A percentile compares a stretch with the other conserved stretches of the same genome.
phyloP scores from a whole-genome alignment of 768 basidiomycete genomes.

The Mycena maculata region DNA sequence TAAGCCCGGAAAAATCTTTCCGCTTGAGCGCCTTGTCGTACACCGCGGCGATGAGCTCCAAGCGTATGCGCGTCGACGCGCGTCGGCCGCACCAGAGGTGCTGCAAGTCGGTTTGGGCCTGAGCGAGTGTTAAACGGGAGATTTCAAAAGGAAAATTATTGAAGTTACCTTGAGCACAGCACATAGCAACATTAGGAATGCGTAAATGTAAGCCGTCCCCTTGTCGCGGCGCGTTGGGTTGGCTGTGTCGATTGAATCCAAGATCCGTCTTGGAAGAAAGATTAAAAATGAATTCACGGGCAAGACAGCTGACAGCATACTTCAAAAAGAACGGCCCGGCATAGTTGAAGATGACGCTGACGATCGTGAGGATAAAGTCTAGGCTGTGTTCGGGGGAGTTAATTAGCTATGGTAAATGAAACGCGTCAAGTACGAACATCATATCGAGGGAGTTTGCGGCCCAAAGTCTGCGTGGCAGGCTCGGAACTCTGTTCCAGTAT shows the following conservation, averaged over 20 bases:
- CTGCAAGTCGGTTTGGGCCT: constrained; percentile 81
- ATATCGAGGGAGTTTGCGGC: constrained; percentile 61
- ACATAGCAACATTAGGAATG: constrained; percentile 76
- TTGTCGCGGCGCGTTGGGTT: constrained; percentile 62
- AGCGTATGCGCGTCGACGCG: constrained; percentile 75
- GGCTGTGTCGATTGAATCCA: constrained; percentile 46
- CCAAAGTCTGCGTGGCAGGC: constrained; percentile 56
- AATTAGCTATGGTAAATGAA: not conserved
- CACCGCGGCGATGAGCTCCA: constrained; percentile 85
- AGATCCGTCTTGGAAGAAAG: constrained; percentile 14
- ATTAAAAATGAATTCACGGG: not conserved
- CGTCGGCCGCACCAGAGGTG: constrained; percentile 87
- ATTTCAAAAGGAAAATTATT: not conserved
- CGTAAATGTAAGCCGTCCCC: constrained; percentile 80
- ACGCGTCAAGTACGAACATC: constrained; percentile 43
- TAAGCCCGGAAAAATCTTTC: constrained; percentile 83
- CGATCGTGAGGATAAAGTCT: constrained; percentile 74
- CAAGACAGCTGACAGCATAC: constrained; percentile 45
- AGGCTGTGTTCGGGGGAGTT: constrained; percentile 48
- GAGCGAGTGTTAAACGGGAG: constrained; percentile 68
- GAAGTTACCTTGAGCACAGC: constrained; percentile 62
- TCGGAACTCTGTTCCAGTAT: constrained; percentile 44
- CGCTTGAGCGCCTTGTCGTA: constrained; percentile 91
- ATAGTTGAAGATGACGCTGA: constrained; percentile 83
- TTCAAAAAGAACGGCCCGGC: constrained; percentile 88